phyloP scores from a whole-genome alignment of 176 grass and related monocot genomes.

The Neostapfia colusana region DNA sequence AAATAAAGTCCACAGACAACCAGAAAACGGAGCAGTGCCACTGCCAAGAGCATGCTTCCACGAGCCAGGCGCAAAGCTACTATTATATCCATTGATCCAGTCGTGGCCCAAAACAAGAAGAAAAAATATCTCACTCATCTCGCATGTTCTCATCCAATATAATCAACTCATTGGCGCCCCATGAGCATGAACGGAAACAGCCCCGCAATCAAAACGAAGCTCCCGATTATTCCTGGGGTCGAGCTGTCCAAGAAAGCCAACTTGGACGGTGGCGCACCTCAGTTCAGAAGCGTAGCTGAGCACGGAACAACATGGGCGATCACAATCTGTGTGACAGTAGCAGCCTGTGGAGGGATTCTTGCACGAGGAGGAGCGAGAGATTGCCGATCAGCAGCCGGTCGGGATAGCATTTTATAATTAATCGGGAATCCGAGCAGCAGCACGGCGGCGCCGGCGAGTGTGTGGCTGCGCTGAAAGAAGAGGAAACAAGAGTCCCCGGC shows the following conservation, averaged over 20 bases:
- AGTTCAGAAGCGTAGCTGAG: not conserved
- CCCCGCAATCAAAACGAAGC: not conserved
- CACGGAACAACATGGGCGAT: not conserved
- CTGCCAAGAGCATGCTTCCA: not conserved
- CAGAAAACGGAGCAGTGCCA: not conserved
- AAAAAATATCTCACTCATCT: not conserved
- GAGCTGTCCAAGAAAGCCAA: conserved; percentile 24
- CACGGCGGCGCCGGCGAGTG: not conserved
- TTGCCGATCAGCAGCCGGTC: not conserved
- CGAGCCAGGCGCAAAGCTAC: not conserved
- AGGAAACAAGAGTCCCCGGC: not conserved
- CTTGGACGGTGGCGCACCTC: not conserved
- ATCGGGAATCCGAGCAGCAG: not conserved
- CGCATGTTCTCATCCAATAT: not conserved
- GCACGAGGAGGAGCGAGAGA: not conserved
- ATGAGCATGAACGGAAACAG: not conserved
- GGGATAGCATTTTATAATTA: not conserved
- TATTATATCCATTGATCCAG: not conserved
- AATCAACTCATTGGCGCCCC: not conserved
- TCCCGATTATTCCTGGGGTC: not conserved
- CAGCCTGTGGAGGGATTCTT: not conserved
- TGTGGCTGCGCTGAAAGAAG: not conserved
- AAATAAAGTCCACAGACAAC: not conserved
- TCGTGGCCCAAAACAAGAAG: too few species aligned
- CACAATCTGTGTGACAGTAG: not conserved